These are phyloP conservation scores for Periconia sp. DNA, from an alignment of 2,329 filamentous ascomycete species.

Conservation along the genomic window DNA sequence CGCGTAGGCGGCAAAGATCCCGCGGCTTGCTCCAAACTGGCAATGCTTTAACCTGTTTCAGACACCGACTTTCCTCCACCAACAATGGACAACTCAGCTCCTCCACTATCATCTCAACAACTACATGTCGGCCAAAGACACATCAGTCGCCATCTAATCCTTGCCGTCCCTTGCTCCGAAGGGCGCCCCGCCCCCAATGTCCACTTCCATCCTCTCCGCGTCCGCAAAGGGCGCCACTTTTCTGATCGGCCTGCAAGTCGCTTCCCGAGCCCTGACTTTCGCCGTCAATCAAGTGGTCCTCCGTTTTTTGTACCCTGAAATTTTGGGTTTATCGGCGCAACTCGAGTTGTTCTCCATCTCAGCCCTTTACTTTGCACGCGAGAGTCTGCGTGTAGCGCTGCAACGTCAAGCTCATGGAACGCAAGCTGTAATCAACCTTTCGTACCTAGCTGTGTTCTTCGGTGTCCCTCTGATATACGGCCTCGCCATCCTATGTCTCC, in stretches of 20 bases:
- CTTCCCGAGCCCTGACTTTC: slow-evolving; percentile 87
- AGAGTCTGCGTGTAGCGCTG: slow-evolving; percentile 87
- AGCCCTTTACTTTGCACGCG: slow-evolving; percentile 90
- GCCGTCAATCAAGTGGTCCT: slow-evolving; percentile 88
- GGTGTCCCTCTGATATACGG: slow-evolving; percentile 65
- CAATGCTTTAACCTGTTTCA: slow-evolving; percentile 21
- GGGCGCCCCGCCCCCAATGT: slow-evolving; percentile 21
- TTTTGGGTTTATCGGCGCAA: slow-evolving; percentile 84
- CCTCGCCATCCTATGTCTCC: slow-evolving; percentile 70
- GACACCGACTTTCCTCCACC: slow-evolving; percentile 21
- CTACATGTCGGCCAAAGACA: neutral
- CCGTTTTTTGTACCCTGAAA: slow-evolving; percentile 79
- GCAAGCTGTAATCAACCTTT: slow-evolving; percentile 85
- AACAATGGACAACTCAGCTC: slow-evolving; percentile 8
- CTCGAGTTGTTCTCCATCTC: slow-evolving; percentile 91
- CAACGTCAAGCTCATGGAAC: slow-evolving; percentile 68
- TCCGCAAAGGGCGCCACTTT: slow-evolving; percentile 75
- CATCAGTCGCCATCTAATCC: neutral
- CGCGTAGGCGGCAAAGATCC: slow-evolving; percentile 2
- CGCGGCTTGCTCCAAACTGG: slow-evolving; percentile 5
- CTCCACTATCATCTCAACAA: slow-evolving; percentile 9
- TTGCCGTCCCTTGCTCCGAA: neutral
- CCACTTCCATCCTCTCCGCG: slow-evolving; percentile 40
- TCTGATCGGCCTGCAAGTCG: slow-evolving; percentile 84
- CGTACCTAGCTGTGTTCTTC: slow-evolving; percentile 74